Percentiles rank a stretch among this genome's conserved stretches.
These are phyloP conservation scores for Pseudocercospora cruenta DNA, from an alignment of 2,329 filamentous ascomycete genomes.

Conservation along the genomic window DNA sequence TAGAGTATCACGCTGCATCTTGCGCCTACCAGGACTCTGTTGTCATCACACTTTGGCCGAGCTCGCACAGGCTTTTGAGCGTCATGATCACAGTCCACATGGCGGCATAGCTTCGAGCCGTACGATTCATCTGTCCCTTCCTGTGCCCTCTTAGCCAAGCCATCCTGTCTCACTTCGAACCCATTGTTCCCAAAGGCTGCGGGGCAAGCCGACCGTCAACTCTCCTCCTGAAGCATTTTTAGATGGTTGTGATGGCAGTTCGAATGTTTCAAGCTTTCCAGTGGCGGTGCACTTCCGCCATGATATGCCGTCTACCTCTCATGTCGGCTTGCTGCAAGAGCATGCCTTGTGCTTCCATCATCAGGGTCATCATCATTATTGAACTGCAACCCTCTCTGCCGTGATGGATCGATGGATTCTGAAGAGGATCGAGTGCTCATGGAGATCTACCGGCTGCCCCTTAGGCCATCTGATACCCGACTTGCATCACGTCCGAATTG, in stretches of 20 bases:
- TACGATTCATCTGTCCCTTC: not conserved
- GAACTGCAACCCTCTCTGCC: not conserved
- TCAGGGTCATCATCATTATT: not conserved
- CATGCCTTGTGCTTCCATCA: not conserved
- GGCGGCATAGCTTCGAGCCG: not conserved
- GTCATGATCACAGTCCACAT: conserved; percentile 2
- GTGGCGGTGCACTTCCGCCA: conserved; percentile 6
- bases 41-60: not conserved
- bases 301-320: not conserved
- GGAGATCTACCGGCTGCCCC: conserved; percentile 6
- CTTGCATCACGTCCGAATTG: not conserved
- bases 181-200: not conserved
- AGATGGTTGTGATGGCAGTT: conserved; percentile 12
- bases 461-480: not conserved
- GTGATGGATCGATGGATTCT: not conserved
- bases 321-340: not conserved
- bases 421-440: not conserved
- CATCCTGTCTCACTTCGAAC: conserved; percentile 3
- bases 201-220: not conserved
- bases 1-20: not conserved
- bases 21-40: not conserved
- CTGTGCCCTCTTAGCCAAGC: not conserved
- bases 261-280: conserved; percentile 12
- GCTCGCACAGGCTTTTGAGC: not conserved
- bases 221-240: conserved; percentile 20